Percentiles rank a stretch among this genome's conserved stretches.
Evolutionary conservation across 2,329 filamentous ascomycete species (phyloP).

Genomic region (Colletotrichum filicis): DNA sequence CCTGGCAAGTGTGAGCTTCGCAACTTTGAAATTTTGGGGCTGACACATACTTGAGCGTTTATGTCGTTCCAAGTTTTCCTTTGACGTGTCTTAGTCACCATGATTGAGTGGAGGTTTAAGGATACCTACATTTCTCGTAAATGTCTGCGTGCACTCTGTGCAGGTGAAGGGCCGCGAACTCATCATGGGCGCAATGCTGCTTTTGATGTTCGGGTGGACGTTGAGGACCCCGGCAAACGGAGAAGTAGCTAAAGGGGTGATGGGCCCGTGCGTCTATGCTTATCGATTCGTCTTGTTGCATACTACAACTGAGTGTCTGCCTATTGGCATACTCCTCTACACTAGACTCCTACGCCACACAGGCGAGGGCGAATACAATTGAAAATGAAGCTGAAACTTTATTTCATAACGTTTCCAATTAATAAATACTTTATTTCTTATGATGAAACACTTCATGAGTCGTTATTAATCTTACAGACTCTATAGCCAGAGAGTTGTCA

Average conservation of each 20-base stretch:
- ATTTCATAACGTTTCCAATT: too few species aligned
- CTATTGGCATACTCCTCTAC: not conserved
- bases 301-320: not conserved
- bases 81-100: not conserved
- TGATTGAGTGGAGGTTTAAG: not conserved
- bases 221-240: not conserved
- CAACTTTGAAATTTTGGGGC: not conserved
- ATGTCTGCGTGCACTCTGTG: conserved; percentile 34
- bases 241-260: not conserved
- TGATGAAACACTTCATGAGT: too few species aligned
- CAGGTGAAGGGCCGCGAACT: conserved; percentile 35
- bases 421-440: too few species aligned
- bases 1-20: conserved; percentile 27
- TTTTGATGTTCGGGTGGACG: not conserved
- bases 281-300: not conserved
- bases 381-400: too few species aligned
- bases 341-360: not conserved
- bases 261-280: not conserved
- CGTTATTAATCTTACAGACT: too few species aligned
- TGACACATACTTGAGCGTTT: conserved; percentile 36
- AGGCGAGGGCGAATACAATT: not conserved
- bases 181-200: conserved; percentile 12
- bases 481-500: too few species aligned
- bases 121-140: conserved; percentile 34
- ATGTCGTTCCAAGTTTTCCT: conserved; percentile 39